phyloP scores from a whole-genome alignment of 306 rosid genomes.

The Gastrolobium bilobum region DNA sequence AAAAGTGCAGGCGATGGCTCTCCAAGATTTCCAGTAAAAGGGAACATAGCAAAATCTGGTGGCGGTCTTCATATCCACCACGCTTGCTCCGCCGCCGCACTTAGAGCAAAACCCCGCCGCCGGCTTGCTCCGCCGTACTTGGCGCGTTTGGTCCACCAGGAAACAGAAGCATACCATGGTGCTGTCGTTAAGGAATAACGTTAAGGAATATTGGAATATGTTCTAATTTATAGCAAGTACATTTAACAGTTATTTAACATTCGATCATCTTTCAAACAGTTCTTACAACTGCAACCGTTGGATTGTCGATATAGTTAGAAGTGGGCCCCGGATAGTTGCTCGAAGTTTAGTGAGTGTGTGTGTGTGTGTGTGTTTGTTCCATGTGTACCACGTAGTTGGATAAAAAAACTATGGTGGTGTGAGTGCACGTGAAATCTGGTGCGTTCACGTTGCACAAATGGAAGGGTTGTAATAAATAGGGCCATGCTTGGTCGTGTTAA shows the following conservation, averaged over 20 bases:
- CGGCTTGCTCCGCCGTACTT: constrained; percentile 74
- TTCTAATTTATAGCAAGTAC: too few relatives aligned
- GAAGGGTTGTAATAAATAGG: background rate
- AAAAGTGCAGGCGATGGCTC: constrained; percentile 70
- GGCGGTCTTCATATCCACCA: constrained; percentile 75
- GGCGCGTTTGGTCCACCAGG: constrained; percentile 71
- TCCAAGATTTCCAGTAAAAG: constrained; percentile 78
- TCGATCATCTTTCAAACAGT: background rate
- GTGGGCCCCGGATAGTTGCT: background rate
- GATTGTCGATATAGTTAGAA: background rate
- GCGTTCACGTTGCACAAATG: background rate
- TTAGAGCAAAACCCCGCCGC: constrained; percentile 77
- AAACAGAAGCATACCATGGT: constrained; percentile 76
- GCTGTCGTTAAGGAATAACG: background rate
- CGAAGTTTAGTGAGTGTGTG: background rate
- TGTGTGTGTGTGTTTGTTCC: too few relatives aligned
- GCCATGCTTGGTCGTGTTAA: background rate
- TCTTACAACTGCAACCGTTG: background rate
- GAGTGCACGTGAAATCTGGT: too few relatives aligned
- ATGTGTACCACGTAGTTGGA: too few relatives aligned
- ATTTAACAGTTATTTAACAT: background rate
- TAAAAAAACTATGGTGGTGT: too few relatives aligned
- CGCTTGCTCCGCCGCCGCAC: constrained; percentile 86
- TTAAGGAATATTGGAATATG: background rate
- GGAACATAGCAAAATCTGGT: constrained; percentile 82